Conservation (phyloP, 2,329 filamentous ascomycete species). For the Drechslerella dactyloides region DNA sequence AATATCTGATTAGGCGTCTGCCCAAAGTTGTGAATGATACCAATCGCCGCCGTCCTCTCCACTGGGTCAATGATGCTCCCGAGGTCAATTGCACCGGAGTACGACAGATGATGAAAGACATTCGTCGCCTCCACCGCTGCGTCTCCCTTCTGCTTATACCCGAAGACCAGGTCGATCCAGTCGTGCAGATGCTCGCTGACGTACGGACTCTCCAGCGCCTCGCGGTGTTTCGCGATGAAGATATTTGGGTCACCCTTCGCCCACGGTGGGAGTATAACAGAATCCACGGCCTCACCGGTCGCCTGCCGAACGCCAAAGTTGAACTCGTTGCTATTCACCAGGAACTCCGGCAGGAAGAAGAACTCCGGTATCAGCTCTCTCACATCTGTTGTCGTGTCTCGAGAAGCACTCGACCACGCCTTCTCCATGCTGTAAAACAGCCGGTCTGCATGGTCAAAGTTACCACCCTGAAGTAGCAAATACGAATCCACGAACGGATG, state of each 20-base stretch:
- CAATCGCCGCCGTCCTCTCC: constrained; percentile 85
- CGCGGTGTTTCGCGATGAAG: constrained; percentile 93
- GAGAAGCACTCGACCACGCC: constrained; percentile 88
- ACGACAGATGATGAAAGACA: constrained; percentile 94
- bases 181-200: constrained; percentile 87
- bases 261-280: constrained; percentile 91
- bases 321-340: constrained; percentile 91
- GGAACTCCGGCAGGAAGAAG: constrained; percentile 92
- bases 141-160: constrained; percentile 90
- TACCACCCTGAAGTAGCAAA: constrained; percentile 89
- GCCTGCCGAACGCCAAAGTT: constrained; percentile 90
- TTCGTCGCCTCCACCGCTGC: constrained; percentile 89
- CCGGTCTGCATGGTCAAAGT: constrained; percentile 92
- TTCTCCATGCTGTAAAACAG: constrained; percentile 92
- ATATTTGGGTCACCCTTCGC: constrained; percentile 94
- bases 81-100: constrained; percentile 89
- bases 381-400: constrained; percentile 90
- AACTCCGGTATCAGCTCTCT: constrained; percentile 95
- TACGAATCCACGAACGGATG: constrained; percentile 97
- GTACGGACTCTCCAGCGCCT: constrained; percentile 90
- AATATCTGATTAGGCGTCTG: constrained; percentile 98
- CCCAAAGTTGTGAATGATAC: constrained; percentile 97
- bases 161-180: constrained; percentile 97
- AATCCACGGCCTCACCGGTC: constrained; percentile 77
- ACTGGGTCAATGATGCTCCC: constrained; percentile 88